Evolutionary conservation across 2,329 filamentous ascomycete species (phyloP).

Genomic region (Thielaviopsis punctulata): DNA sequence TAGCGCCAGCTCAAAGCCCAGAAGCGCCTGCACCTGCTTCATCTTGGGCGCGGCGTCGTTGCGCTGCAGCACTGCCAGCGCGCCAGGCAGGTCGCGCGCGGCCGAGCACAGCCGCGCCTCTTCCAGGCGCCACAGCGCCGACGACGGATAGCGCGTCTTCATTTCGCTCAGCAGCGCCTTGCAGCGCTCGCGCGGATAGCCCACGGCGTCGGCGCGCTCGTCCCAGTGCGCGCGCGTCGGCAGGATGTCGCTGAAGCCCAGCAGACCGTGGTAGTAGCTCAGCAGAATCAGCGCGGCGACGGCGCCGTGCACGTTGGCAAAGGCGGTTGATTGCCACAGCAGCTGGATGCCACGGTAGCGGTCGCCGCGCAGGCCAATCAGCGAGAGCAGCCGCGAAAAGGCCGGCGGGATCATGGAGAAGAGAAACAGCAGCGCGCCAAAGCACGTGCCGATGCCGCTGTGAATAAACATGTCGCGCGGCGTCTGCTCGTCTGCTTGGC

Average conservation of each 20-base stretch:
- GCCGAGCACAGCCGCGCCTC: slow-evolving; percentile 62
- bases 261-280: slow-evolving; percentile 73
- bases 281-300: slow-evolving; percentile 69
- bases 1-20: slow-evolving; percentile 69
- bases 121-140: slow-evolving; percentile 73
- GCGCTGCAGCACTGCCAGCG: slow-evolving; percentile 42
- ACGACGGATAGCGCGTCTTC: slow-evolving; percentile 62
- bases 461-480: slow-evolving; percentile 78
- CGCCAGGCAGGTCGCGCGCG: slow-evolving; percentile 46
- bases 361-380: slow-evolving; percentile 85
- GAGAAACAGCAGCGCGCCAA: slow-evolving; percentile 67
- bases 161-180: slow-evolving; percentile 52
- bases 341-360: slow-evolving; percentile 64
- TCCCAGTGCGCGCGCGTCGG: slow-evolving; percentile 39
- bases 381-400: slow-evolving; percentile 69
- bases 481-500: slow-evolving; percentile 23
- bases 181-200: slow-evolving; percentile 56
- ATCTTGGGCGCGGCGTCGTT: slow-evolving; percentile 46
- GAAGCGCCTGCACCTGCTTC: slow-evolving; percentile 74
- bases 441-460: slow-evolving; percentile 76
- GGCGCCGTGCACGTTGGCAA: slow-evolving; percentile 80
- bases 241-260: slow-evolving; percentile 78
- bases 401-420: slow-evolving; percentile 88
- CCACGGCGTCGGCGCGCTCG: slow-evolving; percentile 40
- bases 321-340: slow-evolving; percentile 80